phyloP scores from a whole-genome alignment of 2,329 filamentous ascomycete species.

The Colletotrichum paranaense region DNA sequence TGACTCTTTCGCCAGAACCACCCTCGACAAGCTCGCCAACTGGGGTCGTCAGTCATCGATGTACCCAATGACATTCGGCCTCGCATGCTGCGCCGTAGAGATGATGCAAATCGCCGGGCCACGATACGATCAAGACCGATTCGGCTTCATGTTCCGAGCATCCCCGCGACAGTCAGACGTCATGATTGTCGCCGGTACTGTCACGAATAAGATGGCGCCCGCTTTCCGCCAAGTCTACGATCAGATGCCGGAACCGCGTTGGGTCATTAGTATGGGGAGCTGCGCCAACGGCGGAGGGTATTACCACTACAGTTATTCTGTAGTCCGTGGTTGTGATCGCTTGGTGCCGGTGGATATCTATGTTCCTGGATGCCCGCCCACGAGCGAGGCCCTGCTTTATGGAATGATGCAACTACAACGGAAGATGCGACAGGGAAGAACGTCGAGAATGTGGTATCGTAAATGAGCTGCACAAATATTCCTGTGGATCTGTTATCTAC shows the following conservation, averaged over 20 bases:
- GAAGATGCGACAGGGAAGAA: conserved; percentile 74
- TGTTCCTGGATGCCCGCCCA: conserved; percentile 78
- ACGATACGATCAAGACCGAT: conserved; percentile 87
- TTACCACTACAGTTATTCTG: conserved; percentile 87
- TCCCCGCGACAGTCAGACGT: conserved; percentile 90
- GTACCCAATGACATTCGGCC: conserved; percentile 90
- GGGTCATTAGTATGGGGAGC: conserved; percentile 86
- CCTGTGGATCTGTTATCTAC: too few relatives aligned
- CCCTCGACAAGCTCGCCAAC: conserved; percentile 82
- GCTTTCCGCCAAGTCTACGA: conserved; percentile 92
- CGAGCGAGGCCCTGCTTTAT: conserved; percentile 71
- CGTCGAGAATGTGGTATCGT: conserved; percentile 68
- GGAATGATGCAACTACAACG: conserved; percentile 81
- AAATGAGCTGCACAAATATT: conserved; percentile 47
- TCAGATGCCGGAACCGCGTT: conserved; percentile 92
- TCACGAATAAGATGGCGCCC: conserved; percentile 97
- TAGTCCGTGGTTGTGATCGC: conserved; percentile 77
- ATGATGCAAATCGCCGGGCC: conserved; percentile 96
- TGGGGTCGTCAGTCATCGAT: conserved; percentile 87
- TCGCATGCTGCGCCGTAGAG: conserved; percentile 89
- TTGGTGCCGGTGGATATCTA: conserved; percentile 85
- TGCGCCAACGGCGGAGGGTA: conserved; percentile 88
- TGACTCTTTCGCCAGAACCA: conserved; percentile 64
- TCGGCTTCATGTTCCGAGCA: conserved; percentile 91
- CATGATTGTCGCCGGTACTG: conserved; percentile 92